phyloP scores from a whole-genome alignment of 2,329 filamentous ascomycete species.

The Ceratocystis alfenasii region DNA sequence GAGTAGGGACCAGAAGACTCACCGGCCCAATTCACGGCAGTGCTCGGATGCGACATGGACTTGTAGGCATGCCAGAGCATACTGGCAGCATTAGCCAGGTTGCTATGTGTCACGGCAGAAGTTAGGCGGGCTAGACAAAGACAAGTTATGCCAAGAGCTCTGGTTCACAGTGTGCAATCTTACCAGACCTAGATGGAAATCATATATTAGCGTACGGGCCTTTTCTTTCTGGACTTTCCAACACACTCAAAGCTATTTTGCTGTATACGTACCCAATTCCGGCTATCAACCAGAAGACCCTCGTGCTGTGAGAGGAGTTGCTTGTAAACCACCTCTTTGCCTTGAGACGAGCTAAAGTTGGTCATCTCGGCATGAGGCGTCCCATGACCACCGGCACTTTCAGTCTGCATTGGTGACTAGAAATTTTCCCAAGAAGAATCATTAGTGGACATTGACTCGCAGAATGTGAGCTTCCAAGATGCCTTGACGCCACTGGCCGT shows the following conservation, averaged over 20 bases:
- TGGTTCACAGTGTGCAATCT: not conserved
- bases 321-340: constrained; percentile 60
- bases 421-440: not conserved
- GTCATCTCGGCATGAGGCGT: constrained; percentile 59
- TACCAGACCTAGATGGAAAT: not conserved
- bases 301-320: constrained; percentile 61
- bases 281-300: constrained; percentile 57
- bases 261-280: constrained; percentile 56
- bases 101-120: constrained; percentile 36
- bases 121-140: not conserved
- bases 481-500: not conserved
- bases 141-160: not conserved
- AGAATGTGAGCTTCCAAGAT: not conserved
- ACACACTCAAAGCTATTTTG: not conserved
- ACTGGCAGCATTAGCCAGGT: constrained; percentile 63
- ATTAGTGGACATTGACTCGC: not conserved
- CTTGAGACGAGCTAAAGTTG: constrained; percentile 54
- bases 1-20: constrained; percentile 24
- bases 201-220: not conserved
- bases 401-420: not conserved
- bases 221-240: not conserved
- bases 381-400: not conserved
- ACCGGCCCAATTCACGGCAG: constrained; percentile 66
- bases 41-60: constrained; percentile 54
- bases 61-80: constrained; percentile 71